Evolutionary conservation across 2,329 filamentous ascomycete species (phyloP).

Genomic region (Exutisphaerella laricina): DNA sequence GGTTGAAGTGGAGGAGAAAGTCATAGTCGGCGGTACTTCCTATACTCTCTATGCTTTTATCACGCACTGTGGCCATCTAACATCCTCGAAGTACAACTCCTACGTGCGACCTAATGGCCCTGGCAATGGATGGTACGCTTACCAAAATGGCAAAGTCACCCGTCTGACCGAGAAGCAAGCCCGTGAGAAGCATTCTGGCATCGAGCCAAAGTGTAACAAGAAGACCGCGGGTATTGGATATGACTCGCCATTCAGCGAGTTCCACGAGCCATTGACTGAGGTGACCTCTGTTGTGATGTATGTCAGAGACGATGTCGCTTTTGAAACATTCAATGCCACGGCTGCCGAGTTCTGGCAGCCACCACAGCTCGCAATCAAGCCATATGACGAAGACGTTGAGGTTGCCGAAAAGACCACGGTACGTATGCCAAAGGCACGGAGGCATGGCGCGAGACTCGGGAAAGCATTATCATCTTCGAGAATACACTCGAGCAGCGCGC

Average conservation of each 20-base stretch:
- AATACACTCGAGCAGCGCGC: no score
- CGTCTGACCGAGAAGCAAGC: conserved; percentile 54
- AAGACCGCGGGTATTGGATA: conserved; percentile 9
- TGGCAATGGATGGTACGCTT: conserved; percentile 54
- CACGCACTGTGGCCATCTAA: conserved; percentile 54
- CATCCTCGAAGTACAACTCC: conserved; percentile 55
- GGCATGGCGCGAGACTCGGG: no score
- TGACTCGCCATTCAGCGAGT: conserved; percentile 20
- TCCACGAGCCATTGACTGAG: conserved; percentile 16
- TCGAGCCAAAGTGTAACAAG: conserved; percentile 1
- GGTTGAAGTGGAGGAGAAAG: conserved; percentile 51
- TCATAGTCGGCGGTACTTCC: conserved; percentile 43
- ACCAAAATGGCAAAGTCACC: conserved; percentile 48
- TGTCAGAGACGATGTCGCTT: conserved; percentile 18
- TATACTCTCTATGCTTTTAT: conserved; percentile 58
- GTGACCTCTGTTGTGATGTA: conserved; percentile 26
- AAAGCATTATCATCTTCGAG: no score
- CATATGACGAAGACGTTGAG: not conserved
- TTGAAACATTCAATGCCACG: conserved; percentile 13
- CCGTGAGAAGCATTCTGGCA: conserved; percentile 35
- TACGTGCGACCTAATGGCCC: conserved; percentile 54
- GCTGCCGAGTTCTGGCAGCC: conserved; percentile 14
- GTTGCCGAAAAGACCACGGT: not conserved
- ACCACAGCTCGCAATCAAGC: conserved; percentile 2
- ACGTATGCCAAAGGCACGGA: no score